Evolutionary conservation across 1,284 basidiomycete species (phyloP).

Genomic region (Cryptococcus sp.): DNA sequence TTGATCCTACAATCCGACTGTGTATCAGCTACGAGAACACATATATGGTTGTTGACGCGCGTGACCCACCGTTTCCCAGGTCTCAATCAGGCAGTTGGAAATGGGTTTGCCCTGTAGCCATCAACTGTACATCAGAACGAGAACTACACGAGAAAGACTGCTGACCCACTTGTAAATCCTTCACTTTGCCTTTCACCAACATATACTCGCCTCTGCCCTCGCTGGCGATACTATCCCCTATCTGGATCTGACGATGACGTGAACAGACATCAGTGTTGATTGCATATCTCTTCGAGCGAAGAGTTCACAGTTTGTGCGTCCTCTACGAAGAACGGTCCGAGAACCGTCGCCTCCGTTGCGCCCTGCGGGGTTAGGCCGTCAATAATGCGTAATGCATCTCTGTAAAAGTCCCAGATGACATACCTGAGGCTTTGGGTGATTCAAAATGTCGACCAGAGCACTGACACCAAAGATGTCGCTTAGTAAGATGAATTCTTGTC

Average conservation of each 20-base stretch:
- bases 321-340: neutral
- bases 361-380: neutral
- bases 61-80: neutral
- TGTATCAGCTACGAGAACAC: neutral
- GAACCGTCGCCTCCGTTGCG: neutral
- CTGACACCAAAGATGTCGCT: neutral
- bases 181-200: neutral
- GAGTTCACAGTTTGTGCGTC: neutral
- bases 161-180: neutral
- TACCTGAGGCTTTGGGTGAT: neutral
- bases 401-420: neutral
- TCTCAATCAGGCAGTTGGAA: neutral
- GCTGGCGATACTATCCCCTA: neutral
- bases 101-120: neutral
- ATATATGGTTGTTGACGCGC: neutral
- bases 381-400: neutral
- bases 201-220: neutral
- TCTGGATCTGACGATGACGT: neutral
- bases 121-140: neutral
- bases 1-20: neutral
- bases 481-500: neutral
- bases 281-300: neutral
- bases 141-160: neutral
- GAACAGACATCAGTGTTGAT: neutral
- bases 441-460: neutral